Evolutionary conservation across 2,329 filamentous ascomycete genomes (phyloP).

Genomic region (Coniochaeta sp.): DNA sequence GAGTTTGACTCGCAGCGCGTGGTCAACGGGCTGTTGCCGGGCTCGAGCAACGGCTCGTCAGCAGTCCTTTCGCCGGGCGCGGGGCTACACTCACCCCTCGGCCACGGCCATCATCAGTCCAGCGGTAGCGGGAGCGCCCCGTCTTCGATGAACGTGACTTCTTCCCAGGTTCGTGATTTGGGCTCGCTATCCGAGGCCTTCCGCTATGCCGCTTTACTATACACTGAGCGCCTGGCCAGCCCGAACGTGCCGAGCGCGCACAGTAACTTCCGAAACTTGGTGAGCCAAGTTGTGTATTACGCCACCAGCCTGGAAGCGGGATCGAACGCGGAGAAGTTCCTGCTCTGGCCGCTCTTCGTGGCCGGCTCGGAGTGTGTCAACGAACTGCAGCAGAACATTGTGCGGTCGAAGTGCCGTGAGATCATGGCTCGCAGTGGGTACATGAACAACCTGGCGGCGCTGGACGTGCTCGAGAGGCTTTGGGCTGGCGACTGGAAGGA

Average conservation of each 20-base stretch:
- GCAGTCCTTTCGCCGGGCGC: constrained; percentile 3
- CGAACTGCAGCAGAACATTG: constrained; percentile 68
- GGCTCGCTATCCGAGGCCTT: constrained; percentile 84
- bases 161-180: constrained; percentile 64
- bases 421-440: constrained; percentile 87
- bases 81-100: neutral
- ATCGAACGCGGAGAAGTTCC: constrained; percentile 72
- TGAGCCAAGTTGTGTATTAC: constrained; percentile 76
- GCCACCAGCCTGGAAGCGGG: constrained; percentile 70
- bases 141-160: constrained; percentile 28
- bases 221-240: constrained; percentile 79
- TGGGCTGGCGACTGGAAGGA: constrained; percentile 56
- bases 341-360: constrained; percentile 91
- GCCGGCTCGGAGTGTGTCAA: constrained; percentile 84
- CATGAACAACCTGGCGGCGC: constrained; percentile 82
- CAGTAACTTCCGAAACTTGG: constrained; percentile 74
- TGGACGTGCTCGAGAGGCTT: constrained; percentile 78
- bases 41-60: constrained; percentile 3
- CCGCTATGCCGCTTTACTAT: constrained; percentile 80
- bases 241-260: constrained; percentile 67
- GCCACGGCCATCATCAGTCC: neutral
- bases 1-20: constrained; percentile 57
- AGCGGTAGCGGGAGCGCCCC: neutral
- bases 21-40: constrained; percentile 37
- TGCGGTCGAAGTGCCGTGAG: constrained; percentile 73